Conservation (phyloP, 2,329 filamentous ascomycete species). For the Helotiales sp. region DNA sequence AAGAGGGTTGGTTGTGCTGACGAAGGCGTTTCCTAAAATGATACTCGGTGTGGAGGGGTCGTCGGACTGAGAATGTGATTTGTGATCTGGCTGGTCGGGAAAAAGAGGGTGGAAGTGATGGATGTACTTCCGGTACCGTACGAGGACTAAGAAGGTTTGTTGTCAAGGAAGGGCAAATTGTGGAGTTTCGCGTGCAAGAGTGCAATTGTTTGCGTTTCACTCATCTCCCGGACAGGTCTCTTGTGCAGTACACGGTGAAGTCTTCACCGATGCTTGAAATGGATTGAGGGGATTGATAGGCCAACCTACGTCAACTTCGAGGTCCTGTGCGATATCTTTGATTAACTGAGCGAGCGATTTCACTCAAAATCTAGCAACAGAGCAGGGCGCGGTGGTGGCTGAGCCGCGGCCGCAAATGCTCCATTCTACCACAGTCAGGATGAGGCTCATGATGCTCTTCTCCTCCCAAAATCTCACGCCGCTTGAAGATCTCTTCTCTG, state of each 20-base stretch:
- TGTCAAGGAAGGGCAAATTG: background rate
- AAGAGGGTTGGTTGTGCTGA: background rate
- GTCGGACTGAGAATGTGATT: background rate
- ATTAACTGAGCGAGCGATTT: slow-evolving; percentile 3
- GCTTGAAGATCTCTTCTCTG: background rate
- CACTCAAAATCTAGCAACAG: background rate
- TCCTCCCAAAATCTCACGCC: background rate
- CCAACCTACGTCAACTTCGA: background rate
- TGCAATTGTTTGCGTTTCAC: background rate
- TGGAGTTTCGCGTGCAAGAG: background rate
- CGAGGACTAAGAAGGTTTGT: background rate
- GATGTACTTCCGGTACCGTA: slow-evolving; percentile 1
- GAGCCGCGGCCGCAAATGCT: background rate
- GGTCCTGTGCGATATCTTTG: no score
- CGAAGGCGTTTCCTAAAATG: background rate
- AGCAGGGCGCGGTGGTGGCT: background rate
- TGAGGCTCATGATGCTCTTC: slow-evolving; percentile 9
- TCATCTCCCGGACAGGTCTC: background rate
- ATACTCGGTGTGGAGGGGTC: slow-evolving; percentile 7
- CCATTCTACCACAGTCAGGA: slow-evolving; percentile 6
- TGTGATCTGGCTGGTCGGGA: background rate
- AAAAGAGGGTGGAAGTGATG: background rate
- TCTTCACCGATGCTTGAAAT: background rate
- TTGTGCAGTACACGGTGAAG: background rate
- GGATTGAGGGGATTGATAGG: background rate